Base-by-base conservation (phyloP, 2,329 filamentous ascomycete species). In the Xylaria sp. region DNA sequence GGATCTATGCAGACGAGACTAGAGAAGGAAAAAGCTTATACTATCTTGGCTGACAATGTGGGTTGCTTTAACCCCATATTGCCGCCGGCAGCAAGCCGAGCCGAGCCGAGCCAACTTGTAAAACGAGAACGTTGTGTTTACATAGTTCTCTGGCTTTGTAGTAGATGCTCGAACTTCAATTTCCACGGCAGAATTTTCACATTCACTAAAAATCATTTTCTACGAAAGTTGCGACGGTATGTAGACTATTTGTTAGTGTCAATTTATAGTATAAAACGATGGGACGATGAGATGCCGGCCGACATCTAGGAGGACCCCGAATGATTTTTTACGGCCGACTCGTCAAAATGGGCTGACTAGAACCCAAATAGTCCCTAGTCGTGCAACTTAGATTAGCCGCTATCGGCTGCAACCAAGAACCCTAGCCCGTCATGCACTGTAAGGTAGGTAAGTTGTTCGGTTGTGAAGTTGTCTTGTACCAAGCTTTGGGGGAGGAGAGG, bases 11-110 rank as follows among this genome's bases (percentile, higher is more conserved):
- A 44, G 59, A 17, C 26, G 20, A 13, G 44, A 38, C 62, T 51
- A n/a, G 58, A 31, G 23, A 40, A 36, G 11, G 26, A 13, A 57
- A 68, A 68, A 68, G 66, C 66, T 65, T 65, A 11, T 61, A 36
- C 33, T 44, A 15, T 46, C 58, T 68, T 61, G 62, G 66, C 61
- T 13, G 36, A 23, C 63, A 28, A 38, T 60, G 36, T 7, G 44
- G 59, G 33, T 51, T 26, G 26, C 23, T 51, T 26, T 44, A 23
- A 58, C 64, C 58, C 58, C 58, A 57, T 49, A 38, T 23, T 53
- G 28, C 44, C 31, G 36, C 38, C 57, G 49, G 49, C 48, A 36
- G 65, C 46, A 44, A 26, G 49, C 63, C 54, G 38, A 53, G 15
- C n/a, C 49, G 48, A 23, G 46, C 23, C 46, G 23, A 48, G 17